These are phyloP conservation scores for Cardiospermum halicacabum DNA, from an alignment of 345 rosid genomes.

Conservation along the genomic window DNA sequence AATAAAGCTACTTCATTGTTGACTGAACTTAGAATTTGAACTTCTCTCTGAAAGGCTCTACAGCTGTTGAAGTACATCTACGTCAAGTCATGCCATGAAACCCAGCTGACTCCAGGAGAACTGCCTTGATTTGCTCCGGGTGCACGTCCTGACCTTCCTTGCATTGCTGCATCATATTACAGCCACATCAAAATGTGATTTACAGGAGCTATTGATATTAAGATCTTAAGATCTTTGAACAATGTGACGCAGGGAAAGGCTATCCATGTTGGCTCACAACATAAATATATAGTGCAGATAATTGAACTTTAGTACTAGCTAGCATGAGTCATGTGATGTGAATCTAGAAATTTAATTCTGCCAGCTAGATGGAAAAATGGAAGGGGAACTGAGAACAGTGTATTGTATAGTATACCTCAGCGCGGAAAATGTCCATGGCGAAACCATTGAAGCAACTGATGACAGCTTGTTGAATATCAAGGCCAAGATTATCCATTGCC, in stretches of 20 bases:
- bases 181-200: not conserved
- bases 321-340: not conserved
- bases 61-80: constrained; percentile 1
- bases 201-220: too few relatives aligned
- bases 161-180: constrained; percentile 55
- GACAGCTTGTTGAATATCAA: constrained; percentile 78
- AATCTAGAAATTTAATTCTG: not conserved
- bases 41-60: not conserved
- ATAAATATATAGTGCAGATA: too few relatives aligned
- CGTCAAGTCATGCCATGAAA: constrained; percentile 37
- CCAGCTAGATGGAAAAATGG: not conserved
- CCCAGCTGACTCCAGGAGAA: constrained; percentile 60
- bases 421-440: constrained; percentile 71
- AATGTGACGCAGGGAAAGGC: too few relatives aligned
- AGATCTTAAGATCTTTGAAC: too few relatives aligned
- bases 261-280: too few relatives aligned
- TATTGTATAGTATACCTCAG: constrained; percentile 58
- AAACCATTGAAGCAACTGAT: constrained; percentile 79
- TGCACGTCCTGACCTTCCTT: constrained; percentile 56
- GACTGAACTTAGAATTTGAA: not conserved
- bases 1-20: not conserved
- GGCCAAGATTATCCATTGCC: constrained; percentile 66
- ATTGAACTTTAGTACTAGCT: too few relatives aligned
- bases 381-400: constrained; percentile 6
- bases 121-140: constrained; percentile 68